Evolutionary conservation across 2,329 filamentous ascomycete species (phyloP).

Genomic region (Ophidiomyces ophidiicola): DNA sequence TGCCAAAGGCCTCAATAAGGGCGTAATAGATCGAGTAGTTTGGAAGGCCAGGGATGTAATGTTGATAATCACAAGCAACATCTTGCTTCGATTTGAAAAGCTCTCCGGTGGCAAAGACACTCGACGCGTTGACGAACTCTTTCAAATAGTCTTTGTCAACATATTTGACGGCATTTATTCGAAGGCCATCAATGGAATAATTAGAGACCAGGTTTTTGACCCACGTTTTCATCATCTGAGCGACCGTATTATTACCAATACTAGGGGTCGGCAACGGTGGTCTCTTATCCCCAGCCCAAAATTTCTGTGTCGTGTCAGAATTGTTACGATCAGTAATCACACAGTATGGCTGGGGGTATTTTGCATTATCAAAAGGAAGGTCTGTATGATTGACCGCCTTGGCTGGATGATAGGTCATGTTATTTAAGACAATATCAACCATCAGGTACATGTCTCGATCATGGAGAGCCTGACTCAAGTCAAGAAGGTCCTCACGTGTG

Average conservation of each 20-base stretch:
- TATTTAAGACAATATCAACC: slow-evolving; percentile 43
- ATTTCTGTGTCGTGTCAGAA: slow-evolving; percentile 38
- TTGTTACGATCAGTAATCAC: slow-evolving; percentile 29
- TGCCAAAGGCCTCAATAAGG: slow-evolving; percentile 6
- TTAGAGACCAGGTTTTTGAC: slow-evolving; percentile 45
- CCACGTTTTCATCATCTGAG: slow-evolving; percentile 46
- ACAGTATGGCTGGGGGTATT: slow-evolving; percentile 52
- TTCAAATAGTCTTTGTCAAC: slow-evolving; percentile 34
- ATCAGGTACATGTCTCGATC: slow-evolving; percentile 40
- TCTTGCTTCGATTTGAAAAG: slow-evolving; percentile 29
- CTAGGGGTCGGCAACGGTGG: slow-evolving; percentile 47
- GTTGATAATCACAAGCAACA: slow-evolving; percentile 34
- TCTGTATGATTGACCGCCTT: slow-evolving; percentile 46
- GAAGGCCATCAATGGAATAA: slow-evolving; percentile 46
- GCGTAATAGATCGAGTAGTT: slow-evolving; percentile 33
- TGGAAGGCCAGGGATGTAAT: slow-evolving; percentile 34
- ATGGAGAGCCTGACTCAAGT: slow-evolving; percentile 36
- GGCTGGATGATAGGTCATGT: slow-evolving; percentile 36
- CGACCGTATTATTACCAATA: slow-evolving; percentile 42
- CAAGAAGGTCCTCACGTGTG: slow-evolving; percentile 36
- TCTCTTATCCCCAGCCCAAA: slow-evolving; percentile 44
- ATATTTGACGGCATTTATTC: slow-evolving; percentile 40
- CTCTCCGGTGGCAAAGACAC: slow-evolving; percentile 39
- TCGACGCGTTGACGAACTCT: slow-evolving; percentile 27
- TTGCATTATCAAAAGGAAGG: slow-evolving; percentile 43